Conservation (phyloP, 2,329 filamentous ascomycete species). For the Mariannaea elegans region DNA sequence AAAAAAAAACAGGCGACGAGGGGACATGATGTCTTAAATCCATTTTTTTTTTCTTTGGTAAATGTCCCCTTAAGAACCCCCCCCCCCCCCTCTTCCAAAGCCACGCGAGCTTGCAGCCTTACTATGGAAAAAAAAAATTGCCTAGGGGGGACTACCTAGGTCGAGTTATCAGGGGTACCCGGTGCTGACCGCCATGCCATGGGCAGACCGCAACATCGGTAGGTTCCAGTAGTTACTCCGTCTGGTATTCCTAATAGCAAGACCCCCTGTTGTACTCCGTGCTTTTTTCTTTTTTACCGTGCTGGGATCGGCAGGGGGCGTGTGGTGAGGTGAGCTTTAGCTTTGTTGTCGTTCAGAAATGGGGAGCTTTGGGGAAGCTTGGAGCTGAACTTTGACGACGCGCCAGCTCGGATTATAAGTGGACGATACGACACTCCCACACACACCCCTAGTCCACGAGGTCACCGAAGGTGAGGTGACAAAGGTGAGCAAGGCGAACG, state of each 20-base stretch:
- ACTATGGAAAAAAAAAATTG: constrained; percentile 10
- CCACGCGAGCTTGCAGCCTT: too few species aligned
- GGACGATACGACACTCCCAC: too few species aligned
- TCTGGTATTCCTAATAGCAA: constrained; percentile 14
- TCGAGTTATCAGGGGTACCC: constrained; percentile 10
- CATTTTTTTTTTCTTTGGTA: background rate
- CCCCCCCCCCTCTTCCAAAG: background rate
- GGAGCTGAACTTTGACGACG: too few species aligned
- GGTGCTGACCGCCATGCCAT: constrained; percentile 10
- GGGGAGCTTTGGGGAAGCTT: background rate
- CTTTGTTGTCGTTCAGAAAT: constrained; percentile 15
- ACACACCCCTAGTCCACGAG: background rate
- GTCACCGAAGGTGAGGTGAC: constrained; percentile 6
- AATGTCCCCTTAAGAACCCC: background rate
- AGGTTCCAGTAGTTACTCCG: background rate
- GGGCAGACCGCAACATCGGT: constrained; percentile 17
- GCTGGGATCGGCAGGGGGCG: constrained; percentile 39
- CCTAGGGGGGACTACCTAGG: constrained; percentile 6
- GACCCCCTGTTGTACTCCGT: constrained; percentile 24
- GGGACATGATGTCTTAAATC: background rate
- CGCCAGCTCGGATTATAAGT: too few species aligned
- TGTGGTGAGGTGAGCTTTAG: constrained; percentile 5
- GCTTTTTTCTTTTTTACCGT: constrained; percentile 27
- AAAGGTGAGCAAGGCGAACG: background rate
- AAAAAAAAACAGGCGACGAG: constrained; percentile 7